Evolutionary conservation across 2,329 filamentous ascomycete genomes (phyloP), one percentile per base, ranked within the genome.

Genomic region (Sphaerulina vaccinii): DNA sequence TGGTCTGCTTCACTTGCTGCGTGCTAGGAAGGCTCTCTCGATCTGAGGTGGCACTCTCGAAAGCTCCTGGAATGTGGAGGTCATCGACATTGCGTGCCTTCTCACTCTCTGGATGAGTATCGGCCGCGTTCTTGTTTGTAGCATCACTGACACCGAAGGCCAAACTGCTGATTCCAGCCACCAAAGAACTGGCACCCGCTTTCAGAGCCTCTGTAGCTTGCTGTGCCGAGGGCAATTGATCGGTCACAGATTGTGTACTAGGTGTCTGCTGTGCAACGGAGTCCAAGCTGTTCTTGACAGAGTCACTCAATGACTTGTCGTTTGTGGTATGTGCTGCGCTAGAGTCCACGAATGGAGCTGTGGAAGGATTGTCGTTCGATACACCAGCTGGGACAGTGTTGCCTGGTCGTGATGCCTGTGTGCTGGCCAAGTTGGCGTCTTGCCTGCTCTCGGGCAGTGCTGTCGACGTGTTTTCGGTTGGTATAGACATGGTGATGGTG

Each of bases 141-240:
- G 40, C 40, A 19, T 37, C 27, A 7, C 23, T 42, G 11, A 44
- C 49, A 5, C 49, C 39, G 15, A 49, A n/a, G 16, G 43, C 50
- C 19, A 55, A 44, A 36, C 35, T 52, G n/a, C 49, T 43, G 3
- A 55, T 41, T 3, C 53, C 53, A 18, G 46, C 39, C 2, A 51
- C 16, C 24, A 55, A n/a, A 5, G 53, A 48, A 44, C 23, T 49
- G 21, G 37, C 43, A 29, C 53, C 53, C 19, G 33, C 23, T 15
- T 48, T 49, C 5, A 55, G 35, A 4, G 49, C 33, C 18, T 55
- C 39, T 13, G 43, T 27, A 24, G 49, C 49, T 27, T 38, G 23
- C n/a, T 55, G 53, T 16, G 53, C 44, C 3, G 53, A 40, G 9
- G 51, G 51, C 8, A 54, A 38, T 33, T 54, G 51, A 32, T 55